Evolutionary conservation across 176 grass and related monocot genomes (phyloP).

Genomic region (Neostapfia colusana): DNA sequence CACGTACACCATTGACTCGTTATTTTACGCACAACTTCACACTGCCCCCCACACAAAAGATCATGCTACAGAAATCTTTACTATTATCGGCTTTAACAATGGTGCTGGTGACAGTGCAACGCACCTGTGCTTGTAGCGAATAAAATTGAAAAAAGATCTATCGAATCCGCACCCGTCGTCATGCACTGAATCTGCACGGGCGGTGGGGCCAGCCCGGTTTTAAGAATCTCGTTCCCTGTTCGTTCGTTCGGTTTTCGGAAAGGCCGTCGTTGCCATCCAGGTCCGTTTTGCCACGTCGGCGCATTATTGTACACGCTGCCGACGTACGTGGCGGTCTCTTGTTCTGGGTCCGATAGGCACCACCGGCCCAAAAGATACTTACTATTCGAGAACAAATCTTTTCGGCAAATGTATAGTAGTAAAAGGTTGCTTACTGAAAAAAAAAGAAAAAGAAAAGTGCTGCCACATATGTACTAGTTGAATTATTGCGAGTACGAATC

Average conservation of each 20-base stretch:
- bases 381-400: constrained; percentile 1
- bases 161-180: background rate
- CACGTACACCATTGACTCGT: background rate
- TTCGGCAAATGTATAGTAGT: background rate
- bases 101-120: background rate
- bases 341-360: background rate
- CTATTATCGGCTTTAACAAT: constrained; percentile 5
- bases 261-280: background rate
- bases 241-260: background rate
- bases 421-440: background rate
- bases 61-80: background rate
- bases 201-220: background rate
- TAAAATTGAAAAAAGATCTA: background rate
- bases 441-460: background rate
- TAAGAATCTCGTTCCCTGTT: background rate
- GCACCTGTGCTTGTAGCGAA: background rate
- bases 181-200: background rate
- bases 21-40: background rate
- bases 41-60: background rate
- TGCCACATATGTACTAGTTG: background rate
- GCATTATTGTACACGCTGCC: background rate
- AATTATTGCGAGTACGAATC: background rate
- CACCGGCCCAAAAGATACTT: background rate
- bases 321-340: background rate
- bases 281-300: background rate